These are phyloP conservation scores for Hypericum perforatum DNA, from an alignment of 345 rosid genomes.

Conservation along the genomic window DNA sequence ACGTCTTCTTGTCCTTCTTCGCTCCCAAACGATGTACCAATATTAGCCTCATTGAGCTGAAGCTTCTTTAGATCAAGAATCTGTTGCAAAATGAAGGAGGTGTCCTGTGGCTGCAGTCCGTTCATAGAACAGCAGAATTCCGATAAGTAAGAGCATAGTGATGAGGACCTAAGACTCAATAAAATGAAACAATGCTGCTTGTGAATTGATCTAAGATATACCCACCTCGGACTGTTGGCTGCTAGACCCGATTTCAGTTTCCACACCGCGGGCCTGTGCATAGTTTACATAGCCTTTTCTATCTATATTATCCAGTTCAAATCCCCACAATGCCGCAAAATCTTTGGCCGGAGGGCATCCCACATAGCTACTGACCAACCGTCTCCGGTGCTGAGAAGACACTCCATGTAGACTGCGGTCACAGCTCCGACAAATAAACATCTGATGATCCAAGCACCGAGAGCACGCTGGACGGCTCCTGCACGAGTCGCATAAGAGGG, in stretches of 20 bases:
- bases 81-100: slow-evolving; percentile 48
- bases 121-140: slow-evolving; percentile 11
- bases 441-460: slow-evolving; percentile 52
- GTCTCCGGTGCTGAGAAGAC: slow-evolving; percentile 41
- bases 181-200: too few species aligned
- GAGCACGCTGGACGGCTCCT: slow-evolving; percentile 34
- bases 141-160: not conserved
- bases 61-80: slow-evolving; percentile 59
- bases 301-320: slow-evolving; percentile 32
- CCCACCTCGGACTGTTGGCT: slow-evolving; percentile 27
- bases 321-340: slow-evolving; percentile 54
- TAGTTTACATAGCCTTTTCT: slow-evolving; percentile 6
- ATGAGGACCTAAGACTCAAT: too few species aligned
- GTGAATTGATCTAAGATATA: not conserved
- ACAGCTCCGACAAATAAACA: slow-evolving; percentile 56
- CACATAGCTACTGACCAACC: slow-evolving; percentile 39
- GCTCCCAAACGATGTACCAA: slow-evolving; percentile 9
- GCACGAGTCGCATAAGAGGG: slow-evolving; percentile 61
- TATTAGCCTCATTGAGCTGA: slow-evolving; percentile 34
- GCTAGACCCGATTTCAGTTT: slow-evolving; percentile 19
- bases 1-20: slow-evolving; percentile 18
- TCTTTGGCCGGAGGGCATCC: slow-evolving; percentile 76
- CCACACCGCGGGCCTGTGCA: slow-evolving; percentile 13
- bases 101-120: slow-evolving; percentile 20
- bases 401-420: slow-evolving; percentile 38